These are phyloP conservation scores for Trichoderma atrobrunneum DNA, from an alignment of 2,329 filamentous ascomycete species.

Conservation along the genomic window DNA sequence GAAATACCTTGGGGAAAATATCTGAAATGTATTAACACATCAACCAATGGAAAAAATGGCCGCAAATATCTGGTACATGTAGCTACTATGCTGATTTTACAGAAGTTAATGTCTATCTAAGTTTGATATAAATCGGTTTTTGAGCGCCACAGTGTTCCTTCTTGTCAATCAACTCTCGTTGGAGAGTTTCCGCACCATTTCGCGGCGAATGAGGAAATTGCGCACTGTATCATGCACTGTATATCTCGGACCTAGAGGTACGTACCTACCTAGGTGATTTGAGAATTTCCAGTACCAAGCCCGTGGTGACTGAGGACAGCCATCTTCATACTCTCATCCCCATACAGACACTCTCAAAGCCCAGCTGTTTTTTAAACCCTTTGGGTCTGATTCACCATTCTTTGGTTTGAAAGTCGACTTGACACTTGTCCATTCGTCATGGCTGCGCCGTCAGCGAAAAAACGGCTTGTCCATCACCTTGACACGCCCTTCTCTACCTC, in stretches of 20 bases:
- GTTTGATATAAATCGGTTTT: neutral
- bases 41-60: neutral
- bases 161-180: neutral
- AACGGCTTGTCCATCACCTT: slow-evolving; percentile 61
- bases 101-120: neutral
- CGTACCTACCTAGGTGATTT: neutral
- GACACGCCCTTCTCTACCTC: slow-evolving; percentile 62
- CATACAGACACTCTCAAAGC: neutral
- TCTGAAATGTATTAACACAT: neutral
- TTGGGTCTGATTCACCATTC: neutral
- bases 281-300: neutral
- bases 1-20: neutral
- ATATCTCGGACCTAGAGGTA: neutral
- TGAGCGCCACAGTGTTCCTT: neutral
- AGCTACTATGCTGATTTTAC: neutral
- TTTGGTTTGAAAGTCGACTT: neutral
- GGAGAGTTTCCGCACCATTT: neutral
- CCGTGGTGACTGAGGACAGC: neutral
- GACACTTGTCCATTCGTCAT: neutral
- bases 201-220: neutral
- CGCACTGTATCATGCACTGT: neutral
- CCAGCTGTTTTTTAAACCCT: neutral
- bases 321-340: neutral
- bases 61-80: neutral
- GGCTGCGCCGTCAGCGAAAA: slow-evolving; percentile 36